Conservation (phyloP, 345 rosid species). For the Gossypium thurberi region DNA sequence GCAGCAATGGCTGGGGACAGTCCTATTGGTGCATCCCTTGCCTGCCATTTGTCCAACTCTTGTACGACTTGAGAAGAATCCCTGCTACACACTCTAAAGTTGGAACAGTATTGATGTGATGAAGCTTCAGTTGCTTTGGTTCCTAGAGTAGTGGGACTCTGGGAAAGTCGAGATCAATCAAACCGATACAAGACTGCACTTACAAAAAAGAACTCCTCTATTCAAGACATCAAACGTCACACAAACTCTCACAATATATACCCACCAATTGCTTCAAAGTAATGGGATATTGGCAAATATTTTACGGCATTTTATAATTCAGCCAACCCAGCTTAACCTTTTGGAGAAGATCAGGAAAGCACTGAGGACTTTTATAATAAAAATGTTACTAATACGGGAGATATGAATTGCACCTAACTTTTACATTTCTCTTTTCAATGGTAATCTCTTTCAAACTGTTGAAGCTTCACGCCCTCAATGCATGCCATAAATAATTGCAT, state of each 20-base stretch:
- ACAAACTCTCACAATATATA: slow-evolving; percentile 10
- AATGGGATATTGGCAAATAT: too few species aligned
- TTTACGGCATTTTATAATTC: too few species aligned
- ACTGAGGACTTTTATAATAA: neutral
- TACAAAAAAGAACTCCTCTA: neutral
- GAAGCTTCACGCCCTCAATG: neutral
- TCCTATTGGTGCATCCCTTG: neutral
- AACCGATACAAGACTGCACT: slow-evolving; percentile 7
- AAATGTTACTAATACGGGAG: neutral
- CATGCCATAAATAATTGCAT: neutral
- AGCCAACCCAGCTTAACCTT: too few species aligned
- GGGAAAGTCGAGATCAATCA: neutral
- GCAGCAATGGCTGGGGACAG: neutral
- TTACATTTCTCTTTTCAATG: neutral
- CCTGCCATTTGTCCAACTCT: slow-evolving; percentile 6
- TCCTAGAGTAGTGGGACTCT: neutral
- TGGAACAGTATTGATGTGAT: neutral
- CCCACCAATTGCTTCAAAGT: slow-evolving; percentile 8
- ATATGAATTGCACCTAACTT: slow-evolving; percentile 2
- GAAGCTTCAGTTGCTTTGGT: neutral
- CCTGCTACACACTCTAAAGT: neutral
- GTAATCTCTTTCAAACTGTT: neutral
- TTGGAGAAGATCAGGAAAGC: neutral
- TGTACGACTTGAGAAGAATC: neutral
- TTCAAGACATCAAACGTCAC: neutral